Evolutionary conservation across 768 basidiomycete species (phyloP), one percentile per base, ranked within the genome.

Genomic region (Mycena leptocephala): DNA sequence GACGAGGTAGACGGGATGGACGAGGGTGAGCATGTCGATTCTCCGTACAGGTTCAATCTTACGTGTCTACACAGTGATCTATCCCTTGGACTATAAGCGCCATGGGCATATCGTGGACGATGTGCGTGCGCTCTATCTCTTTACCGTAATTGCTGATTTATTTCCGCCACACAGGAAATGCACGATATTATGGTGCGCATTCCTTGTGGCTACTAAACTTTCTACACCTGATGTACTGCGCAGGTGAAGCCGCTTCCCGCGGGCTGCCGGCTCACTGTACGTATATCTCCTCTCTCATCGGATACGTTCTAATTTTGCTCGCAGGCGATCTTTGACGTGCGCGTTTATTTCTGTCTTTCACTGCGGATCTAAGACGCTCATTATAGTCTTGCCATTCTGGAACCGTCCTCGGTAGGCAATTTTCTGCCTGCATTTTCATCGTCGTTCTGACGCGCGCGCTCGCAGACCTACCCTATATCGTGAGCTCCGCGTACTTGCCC

Each of bases 1-100:
- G 95, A 96, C 77, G 94, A 97, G 84, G 85, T 88, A 0, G 94
- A 95, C 79, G 97, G 96, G 10, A 90, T 86, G 69, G 96, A 97
- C 76, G 95, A 97, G 88, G 92, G 93, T 93, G 72, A 51, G 82
- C 62, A 13, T n/a, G 9, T 24, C 6, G 35, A 46, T 20, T n/a
- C 20, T 73, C n/a, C n/a, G 58, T n/a, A 18, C 63, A n/a, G n/a
- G n/a, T 26, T 22, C 16, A 33, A 5, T 10, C 10, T 58, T 5
- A 10, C 9, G 33, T 10, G 22, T 26, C 26, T 28, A n/a, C 51
- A 26, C 9, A 94, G 95, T 94, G 28, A 97, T 99, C 78, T 99
- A 93, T 82, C 98, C 98, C 0, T 82, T 97, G 26, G 98, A 99
- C 84, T 95, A 93, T 87, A 90, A 95, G 86, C 84, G 86, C 56